Evolutionary conservation across 2,329 filamentous ascomycete genomes (phyloP).

Genomic region (Epichloe sylvatica): DNA sequence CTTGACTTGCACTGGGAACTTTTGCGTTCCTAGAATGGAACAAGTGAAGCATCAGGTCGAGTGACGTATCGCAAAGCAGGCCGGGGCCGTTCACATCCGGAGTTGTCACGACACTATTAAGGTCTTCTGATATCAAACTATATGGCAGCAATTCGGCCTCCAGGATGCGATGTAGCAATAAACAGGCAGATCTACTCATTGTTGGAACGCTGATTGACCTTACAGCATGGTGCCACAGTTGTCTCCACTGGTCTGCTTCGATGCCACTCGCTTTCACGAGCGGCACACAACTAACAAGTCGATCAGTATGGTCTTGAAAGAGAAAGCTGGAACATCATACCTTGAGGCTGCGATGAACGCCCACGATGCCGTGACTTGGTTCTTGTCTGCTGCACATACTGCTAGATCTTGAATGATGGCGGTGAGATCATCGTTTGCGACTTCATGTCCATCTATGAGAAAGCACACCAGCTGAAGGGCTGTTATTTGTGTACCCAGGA

Average conservation of each 20-base stretch:
- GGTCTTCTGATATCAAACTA: constrained; percentile 50
- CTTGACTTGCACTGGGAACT: constrained; percentile 53
- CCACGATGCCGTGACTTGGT: constrained; percentile 57
- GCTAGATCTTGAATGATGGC: constrained; percentile 45
- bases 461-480: constrained; percentile 47
- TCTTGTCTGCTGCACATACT: constrained; percentile 54
- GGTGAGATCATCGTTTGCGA: constrained; percentile 37
- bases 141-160: constrained; percentile 52
- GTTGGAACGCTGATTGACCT: constrained; percentile 55
- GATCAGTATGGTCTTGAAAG: constrained; percentile 9
- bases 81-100: constrained; percentile 73
- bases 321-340: constrained; percentile 29
- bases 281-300: constrained; percentile 17
- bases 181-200: constrained; percentile 64
- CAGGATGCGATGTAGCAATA: constrained; percentile 56
- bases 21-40: constrained; percentile 52
- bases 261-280: constrained; percentile 20
- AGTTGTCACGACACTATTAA: constrained; percentile 59
- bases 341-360: constrained; percentile 69
- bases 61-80: constrained; percentile 62
- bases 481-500: constrained; percentile 32
- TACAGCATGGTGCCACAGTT: constrained; percentile 60
- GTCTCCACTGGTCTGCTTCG: constrained; percentile 43
- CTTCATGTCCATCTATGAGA: constrained; percentile 31
- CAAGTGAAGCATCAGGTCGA: constrained; percentile 57